Percentiles rank a stretch among this genome's conserved stretches.
These are phyloP conservation scores for Malus fusca DNA, from an alignment of 306 rosid genomes.

Conservation along the genomic window DNA sequence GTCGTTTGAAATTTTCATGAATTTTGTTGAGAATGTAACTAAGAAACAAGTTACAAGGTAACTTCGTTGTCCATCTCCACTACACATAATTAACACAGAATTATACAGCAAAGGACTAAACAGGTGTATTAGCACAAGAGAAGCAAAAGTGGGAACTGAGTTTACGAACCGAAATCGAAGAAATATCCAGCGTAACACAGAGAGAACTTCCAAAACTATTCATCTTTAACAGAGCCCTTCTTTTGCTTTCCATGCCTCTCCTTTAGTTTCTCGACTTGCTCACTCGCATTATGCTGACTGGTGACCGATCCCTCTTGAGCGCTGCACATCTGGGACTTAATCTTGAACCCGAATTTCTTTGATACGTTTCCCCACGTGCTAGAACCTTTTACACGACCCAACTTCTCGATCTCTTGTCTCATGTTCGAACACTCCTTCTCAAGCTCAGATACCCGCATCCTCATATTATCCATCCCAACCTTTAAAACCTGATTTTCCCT, in stretches of 20 bases:
- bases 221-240: slow-evolving; percentile 36
- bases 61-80: slow-evolving; percentile 24
- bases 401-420: slow-evolving; percentile 92
- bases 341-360: slow-evolving; percentile 76
- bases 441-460: slow-evolving; percentile 93
- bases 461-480: slow-evolving; percentile 97
- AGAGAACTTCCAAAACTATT: slow-evolving; percentile 3
- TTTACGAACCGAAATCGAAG: slow-evolving; percentile 2
- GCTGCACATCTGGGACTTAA: slow-evolving; percentile 98
- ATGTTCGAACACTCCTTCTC: slow-evolving; percentile 94
- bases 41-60: slow-evolving; percentile 18
- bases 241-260: slow-evolving; percentile 65
- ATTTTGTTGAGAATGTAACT: neutral
- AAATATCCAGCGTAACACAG: neutral
- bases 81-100: slow-evolving; percentile 19
- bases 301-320: slow-evolving; percentile 94
- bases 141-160: neutral
- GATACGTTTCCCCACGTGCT: slow-evolving; percentile 75
- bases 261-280: slow-evolving; percentile 66
- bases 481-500: slow-evolving; percentile 95
- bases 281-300: slow-evolving; percentile 46
- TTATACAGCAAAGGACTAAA: slow-evolving; percentile 19
- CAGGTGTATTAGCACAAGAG: slow-evolving; percentile 8
- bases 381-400: slow-evolving; percentile 56
- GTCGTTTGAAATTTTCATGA: neutral